Conservation (phyloP, 345 rosid genomes). For the Eucalyptus fibrosa region DNA sequence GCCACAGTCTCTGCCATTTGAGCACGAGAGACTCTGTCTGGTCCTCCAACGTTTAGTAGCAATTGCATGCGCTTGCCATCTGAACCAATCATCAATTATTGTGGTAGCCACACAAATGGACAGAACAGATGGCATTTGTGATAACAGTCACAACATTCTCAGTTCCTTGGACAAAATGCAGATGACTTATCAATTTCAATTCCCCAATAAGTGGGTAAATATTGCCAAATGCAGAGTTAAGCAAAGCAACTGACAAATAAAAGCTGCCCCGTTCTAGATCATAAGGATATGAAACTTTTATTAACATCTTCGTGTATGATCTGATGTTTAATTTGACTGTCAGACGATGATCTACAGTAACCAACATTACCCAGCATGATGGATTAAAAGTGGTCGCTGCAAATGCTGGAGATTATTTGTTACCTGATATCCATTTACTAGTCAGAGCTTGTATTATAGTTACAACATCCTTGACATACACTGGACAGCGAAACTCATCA, state of each 20-base stretch:
- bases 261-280: not conserved
- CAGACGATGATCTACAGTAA: not conserved
- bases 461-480: constrained; percentile 74
- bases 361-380: not conserved
- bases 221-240: not conserved
- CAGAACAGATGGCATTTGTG: not conserved
- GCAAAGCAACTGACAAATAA: not conserved
- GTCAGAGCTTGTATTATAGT: constrained; percentile 23
- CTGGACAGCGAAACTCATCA: constrained; percentile 88
- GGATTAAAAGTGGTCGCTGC: not conserved
- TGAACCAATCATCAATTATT: constrained; percentile 7
- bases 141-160: not conserved
- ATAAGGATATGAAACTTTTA: not conserved
- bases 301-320: not conserved
- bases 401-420: not conserved
- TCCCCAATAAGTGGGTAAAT: not conserved
- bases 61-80: constrained; percentile 55
- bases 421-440: constrained; percentile 57
- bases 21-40: constrained; percentile 74
- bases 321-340: not conserved
- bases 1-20: constrained; percentile 88
- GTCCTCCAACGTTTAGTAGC: constrained; percentile 76
- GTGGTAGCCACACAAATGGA: not conserved
- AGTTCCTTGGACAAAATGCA: not conserved
- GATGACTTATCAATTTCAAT: not conserved